These are phyloP conservation scores for Dipsacomyces acuminosporus DNA, from an alignment of 371 early-diverging fungal genomes.

Conservation along the genomic window DNA sequence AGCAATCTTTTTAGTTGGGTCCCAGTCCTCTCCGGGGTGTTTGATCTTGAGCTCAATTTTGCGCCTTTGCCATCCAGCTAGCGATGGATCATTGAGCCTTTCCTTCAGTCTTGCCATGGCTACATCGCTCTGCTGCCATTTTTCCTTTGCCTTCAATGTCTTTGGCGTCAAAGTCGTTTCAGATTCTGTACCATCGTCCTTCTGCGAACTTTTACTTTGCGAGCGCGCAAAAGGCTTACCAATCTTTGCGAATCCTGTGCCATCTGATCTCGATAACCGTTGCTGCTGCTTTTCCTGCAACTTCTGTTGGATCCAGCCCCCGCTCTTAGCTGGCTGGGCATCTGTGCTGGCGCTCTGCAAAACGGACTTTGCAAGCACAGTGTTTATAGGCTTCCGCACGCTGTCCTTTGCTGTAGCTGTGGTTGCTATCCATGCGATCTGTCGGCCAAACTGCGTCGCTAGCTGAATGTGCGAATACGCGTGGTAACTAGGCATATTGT, in stretches of 20 bases:
- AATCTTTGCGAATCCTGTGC: neutral
- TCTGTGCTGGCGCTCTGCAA: neutral
- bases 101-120: constrained; percentile 10
- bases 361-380: no score
- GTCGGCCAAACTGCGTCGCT: no score
- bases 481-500: no score
- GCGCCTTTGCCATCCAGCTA: constrained; percentile 43
- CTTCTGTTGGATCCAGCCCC: neutral
- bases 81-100: constrained; percentile 14
- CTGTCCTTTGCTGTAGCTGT: no score
- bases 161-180: constrained; percentile 5
- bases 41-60: constrained; percentile 42
- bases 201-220: neutral
- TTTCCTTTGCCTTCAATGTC: constrained; percentile 2
- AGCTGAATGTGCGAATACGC: no score
- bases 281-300: neutral
- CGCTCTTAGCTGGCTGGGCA: neutral
- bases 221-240: neutral
- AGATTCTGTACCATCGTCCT: neutral
- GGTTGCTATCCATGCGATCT: no score
- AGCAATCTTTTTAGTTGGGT: constrained; percentile 45
- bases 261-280: neutral
- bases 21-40: constrained; percentile 33
- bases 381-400: no score
- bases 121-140: constrained; percentile 23